Base-by-base conservation (phyloP, 2,329 filamentous ascomycete genomes). In the Colletotrichum sp. region DNA sequence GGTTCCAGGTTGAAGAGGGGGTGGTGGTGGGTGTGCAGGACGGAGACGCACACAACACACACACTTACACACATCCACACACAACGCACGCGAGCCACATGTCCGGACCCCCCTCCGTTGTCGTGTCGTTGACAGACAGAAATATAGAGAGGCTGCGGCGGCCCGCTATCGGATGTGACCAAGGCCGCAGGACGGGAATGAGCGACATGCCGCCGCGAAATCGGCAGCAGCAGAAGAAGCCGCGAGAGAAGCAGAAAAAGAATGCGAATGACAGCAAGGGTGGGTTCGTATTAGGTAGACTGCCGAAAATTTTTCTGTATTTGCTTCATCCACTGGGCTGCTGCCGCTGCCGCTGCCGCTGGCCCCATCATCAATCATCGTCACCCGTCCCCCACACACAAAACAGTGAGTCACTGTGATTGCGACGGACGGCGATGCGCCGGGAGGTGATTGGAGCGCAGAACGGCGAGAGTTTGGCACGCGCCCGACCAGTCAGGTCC, bases 361-460 rank as follows among this genome's bases (percentile, higher is more conserved):
- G 39, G 32, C 44, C 44, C 44, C 44, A 52, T 52, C 12, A 52
- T 52, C 44, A 44, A 22, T 52, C 44, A 52, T 52, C 44, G 16
- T 52, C 44, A 52, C 44, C 44, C 44, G 44, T 52, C 44, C 44
- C n/a, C 44, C 44, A 52, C 44, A 52, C 44, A 52, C 44, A n/a
- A 63, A 68, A 68, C 30, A 63, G 68, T 52, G 68, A 63, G 34
- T 48, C 57, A 66, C 36, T 52, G 52, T 69, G 39, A 55, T 36
- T 62, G 30, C 30, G 64, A 70, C 65, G 59, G 30, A 55, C 22
- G 73, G 44, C 57, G 64, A 73, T 75, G 73, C 73, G 73, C 73
- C 73, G 59, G 39, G 24, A 70, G 39, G 73, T 52, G 73, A 75
- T 75, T 75, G 73, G 73, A 75, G 73, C 69, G 73, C 69, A 44